Conservation (phyloP, 768 basidiomycete genomes). For the Tulasnella sp. region DNA sequence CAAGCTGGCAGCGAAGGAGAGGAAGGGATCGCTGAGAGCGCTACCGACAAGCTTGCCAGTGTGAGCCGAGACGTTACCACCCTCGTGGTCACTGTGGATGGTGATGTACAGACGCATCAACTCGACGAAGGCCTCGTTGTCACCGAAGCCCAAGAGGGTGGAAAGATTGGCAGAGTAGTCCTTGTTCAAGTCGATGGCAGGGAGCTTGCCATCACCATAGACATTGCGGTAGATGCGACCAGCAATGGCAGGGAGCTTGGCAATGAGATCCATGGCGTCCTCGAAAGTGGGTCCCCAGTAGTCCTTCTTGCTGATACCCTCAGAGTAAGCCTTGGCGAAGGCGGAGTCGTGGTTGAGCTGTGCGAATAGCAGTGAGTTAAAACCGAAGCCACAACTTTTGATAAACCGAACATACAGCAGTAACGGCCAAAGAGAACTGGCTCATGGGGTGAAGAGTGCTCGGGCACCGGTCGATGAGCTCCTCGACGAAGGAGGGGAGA, state of each 20-base stretch:
- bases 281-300: conserved; percentile 97
- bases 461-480: conserved; percentile 90
- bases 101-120: conserved; percentile 95
- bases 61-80: conserved; percentile 97
- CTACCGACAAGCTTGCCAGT: conserved; percentile 92
- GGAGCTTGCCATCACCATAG: conserved; percentile 85
- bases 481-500: conserved; percentile 94
- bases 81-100: conserved; percentile 98
- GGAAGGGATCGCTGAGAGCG: conserved; percentile 97
- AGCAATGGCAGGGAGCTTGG: conserved; percentile 95
- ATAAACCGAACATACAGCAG: conserved; percentile 61
- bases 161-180: conserved; percentile 91
- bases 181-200: conserved; percentile 78
- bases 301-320: conserved; percentile 90
- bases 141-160: conserved; percentile 87
- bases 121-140: conserved; percentile 87
- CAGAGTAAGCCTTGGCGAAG: conserved; percentile 92
- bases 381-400: not conserved
- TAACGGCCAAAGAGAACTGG: conserved; percentile 95
- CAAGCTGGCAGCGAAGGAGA: conserved; percentile 87
- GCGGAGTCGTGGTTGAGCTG: conserved; percentile 94
- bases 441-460: conserved; percentile 98
- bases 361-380: conserved; percentile 22
- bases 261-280: conserved; percentile 89
- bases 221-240: conserved; percentile 90